Conservation (phyloP, 208 protist species). For the Strigomonas galati region DNA sequence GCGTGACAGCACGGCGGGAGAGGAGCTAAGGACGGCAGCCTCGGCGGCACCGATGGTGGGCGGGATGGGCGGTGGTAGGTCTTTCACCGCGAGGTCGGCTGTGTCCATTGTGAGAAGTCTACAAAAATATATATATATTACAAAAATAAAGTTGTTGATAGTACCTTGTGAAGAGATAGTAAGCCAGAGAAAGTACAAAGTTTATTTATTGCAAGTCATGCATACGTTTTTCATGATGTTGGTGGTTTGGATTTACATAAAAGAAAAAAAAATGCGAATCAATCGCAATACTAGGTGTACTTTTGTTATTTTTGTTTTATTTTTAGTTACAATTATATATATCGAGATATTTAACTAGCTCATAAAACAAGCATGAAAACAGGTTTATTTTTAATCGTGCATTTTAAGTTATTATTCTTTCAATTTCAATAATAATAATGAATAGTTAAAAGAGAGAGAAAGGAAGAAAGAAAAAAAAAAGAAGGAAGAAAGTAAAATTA, state of each 20-base stretch:
- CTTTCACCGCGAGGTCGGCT: not conserved
- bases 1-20: no score
- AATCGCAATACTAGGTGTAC: no score
- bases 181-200: no score
- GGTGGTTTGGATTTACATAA: not conserved
- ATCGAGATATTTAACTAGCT: not conserved
- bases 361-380: not conserved
- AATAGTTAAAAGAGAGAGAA: slow-evolving; percentile 11
- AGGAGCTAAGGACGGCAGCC: not conserved
- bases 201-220: no score
- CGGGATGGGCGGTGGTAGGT: slow-evolving; percentile 9
- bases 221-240: not conserved
- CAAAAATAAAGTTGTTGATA: slow-evolving; percentile 3
- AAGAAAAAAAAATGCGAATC: not conserved
- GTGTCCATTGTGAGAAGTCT: not conserved
- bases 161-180: not conserved
- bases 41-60: slow-evolving; percentile 1
- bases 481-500: slow-evolving; percentile 27
- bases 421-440: not conserved
- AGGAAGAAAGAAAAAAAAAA: slow-evolving; percentile 15
- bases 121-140: not conserved
- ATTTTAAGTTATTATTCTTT: slow-evolving; percentile 11
- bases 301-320: no score
- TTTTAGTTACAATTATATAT: no score
- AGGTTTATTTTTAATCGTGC: not conserved